These are phyloP conservation scores for Schoenoplectus tabernaemontani DNA, from an alignment of 202 grass and related monocot species.

Conservation along the genomic window DNA sequence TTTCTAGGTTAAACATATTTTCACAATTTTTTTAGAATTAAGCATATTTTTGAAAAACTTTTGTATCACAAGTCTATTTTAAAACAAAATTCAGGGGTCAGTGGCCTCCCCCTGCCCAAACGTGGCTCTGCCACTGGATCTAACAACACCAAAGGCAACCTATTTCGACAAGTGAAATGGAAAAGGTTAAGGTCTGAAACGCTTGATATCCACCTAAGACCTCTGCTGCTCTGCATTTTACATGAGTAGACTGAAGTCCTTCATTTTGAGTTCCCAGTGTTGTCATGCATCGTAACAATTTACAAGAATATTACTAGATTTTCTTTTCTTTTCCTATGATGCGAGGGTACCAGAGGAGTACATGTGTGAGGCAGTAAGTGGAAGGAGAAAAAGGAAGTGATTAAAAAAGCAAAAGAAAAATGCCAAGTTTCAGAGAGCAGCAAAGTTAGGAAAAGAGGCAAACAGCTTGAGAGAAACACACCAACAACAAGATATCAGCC, in stretches of 20 bases:
- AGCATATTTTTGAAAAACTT: too few relatives aligned
- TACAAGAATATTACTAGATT: not conserved
- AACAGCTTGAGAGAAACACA: not conserved
- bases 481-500: not conserved
- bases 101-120: too few relatives aligned
- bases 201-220: not conserved
- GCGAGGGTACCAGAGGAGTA: not conserved
- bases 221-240: not conserved
- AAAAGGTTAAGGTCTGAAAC: too few relatives aligned
- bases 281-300: too few relatives aligned
- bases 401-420: not conserved
- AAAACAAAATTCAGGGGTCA: too few relatives aligned
- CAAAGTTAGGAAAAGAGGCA: not conserved
- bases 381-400: not conserved
- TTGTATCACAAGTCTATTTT: too few relatives aligned
- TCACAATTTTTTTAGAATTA: too few relatives aligned
- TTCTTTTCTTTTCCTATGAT: not conserved
- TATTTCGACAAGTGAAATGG: too few relatives aligned
- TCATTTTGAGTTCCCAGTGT: too few relatives aligned
- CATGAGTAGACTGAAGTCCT: not conserved
- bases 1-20: too few relatives aligned
- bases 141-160: too few relatives aligned
- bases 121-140: too few relatives aligned
- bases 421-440: not conserved
- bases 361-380: not conserved